phyloP scores from a whole-genome alignment of 192 early-diverging fungal species.

The Mortierella hygrophila region DNA sequence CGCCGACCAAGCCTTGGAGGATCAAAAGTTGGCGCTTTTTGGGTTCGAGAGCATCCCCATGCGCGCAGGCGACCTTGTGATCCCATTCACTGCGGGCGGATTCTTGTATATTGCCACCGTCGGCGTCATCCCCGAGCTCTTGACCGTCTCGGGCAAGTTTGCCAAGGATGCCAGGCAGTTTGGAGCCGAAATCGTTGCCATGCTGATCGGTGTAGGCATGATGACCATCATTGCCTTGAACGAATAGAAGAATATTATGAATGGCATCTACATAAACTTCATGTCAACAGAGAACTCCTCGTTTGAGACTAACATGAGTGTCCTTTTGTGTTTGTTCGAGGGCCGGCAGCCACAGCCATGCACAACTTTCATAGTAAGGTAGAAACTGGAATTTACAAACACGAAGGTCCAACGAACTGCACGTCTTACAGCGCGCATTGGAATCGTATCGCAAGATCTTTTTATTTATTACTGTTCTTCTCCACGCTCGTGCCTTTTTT shows the following conservation, averaged over 20 bases:
- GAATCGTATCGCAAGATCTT: not conserved
- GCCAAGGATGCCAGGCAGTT: conserved; percentile 65
- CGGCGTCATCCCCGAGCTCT: conserved; percentile 85
- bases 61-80: conserved; percentile 81
- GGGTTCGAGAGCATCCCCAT: conserved; percentile 72
- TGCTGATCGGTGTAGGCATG: conserved; percentile 81
- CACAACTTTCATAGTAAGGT: not conserved
- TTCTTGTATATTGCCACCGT: conserved; percentile 91
- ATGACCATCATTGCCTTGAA: conserved; percentile 84
- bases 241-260: conserved; percentile 53
- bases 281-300: too few species aligned
- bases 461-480: not conserved
- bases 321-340: not conserved
- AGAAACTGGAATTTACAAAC: not conserved
- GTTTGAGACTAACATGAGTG: too few species aligned
- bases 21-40: conserved; percentile 22
- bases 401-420: not conserved
- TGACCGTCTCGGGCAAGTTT: conserved; percentile 72
- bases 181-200: conserved; percentile 72
- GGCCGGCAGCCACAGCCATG: not conserved
- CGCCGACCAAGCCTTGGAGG: not conserved
- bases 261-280: not conserved
- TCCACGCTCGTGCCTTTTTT: not conserved
- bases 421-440: not conserved
- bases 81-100: conserved; percentile 90